A percentile compares a stretch with the other conserved stretches of the same genome.
phyloP scores from a whole-genome alignment of 1,284 basidiomycete genomes.

The Moesziomyces sp. region DNA sequence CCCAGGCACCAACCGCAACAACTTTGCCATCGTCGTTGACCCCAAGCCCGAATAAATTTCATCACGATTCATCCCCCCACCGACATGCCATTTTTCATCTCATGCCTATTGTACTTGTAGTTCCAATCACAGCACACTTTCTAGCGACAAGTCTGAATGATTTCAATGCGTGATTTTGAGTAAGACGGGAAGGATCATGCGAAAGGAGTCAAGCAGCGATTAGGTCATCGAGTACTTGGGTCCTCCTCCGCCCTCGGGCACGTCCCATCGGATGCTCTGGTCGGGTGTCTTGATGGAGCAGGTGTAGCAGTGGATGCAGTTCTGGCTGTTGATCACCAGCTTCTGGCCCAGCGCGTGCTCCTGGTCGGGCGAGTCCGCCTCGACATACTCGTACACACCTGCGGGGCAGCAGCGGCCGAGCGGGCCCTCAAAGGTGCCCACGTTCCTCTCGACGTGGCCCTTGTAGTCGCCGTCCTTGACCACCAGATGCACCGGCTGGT shows the following conservation, averaged over 20 bases:
- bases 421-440: constrained; percentile 80
- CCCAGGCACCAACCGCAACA: constrained; percentile 66
- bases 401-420: constrained; percentile 92
- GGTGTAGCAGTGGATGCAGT: constrained; percentile 68
- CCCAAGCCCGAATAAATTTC: constrained; percentile 18
- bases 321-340: constrained; percentile 94
- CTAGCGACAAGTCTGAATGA: background rate
- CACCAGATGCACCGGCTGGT: constrained; percentile 88
- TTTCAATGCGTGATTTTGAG: constrained; percentile 10
- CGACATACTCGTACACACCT: constrained; percentile 95
- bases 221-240: constrained; percentile 65
- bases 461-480: constrained; percentile 71
- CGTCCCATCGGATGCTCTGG: constrained; percentile 63
- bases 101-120: constrained; percentile 23
- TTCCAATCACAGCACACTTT: background rate
- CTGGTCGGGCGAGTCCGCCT: constrained; percentile 72
- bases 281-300: constrained; percentile 66
- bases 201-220: background rate
- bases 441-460: constrained; percentile 77
- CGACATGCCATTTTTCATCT: background rate
- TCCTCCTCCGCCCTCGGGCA: constrained; percentile 66
- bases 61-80: background rate
- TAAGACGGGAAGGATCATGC: background rate
- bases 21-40: constrained; percentile 65
- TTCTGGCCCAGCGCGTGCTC: constrained; percentile 79